Base-by-base conservation (phyloP, 2,329 filamentous ascomycete species). In the Ambrosiella xylebori region DNA sequence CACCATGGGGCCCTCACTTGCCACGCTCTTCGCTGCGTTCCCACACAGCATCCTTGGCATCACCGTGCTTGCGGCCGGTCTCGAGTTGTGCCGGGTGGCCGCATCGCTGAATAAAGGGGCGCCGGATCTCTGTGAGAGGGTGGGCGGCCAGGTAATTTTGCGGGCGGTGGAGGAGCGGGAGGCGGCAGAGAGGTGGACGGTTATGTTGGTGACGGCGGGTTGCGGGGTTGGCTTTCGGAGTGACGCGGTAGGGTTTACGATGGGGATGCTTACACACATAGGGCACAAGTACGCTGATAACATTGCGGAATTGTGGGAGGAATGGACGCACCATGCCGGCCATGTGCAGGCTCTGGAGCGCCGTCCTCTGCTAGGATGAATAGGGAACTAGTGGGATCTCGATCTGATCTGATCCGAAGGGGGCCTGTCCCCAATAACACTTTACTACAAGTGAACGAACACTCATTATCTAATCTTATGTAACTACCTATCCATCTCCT, bases 161-260 rank as follows among this genome's bases (percentile, higher is more conserved):
- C 73, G 77, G 17, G 71, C 75, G 7, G 68, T 86, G 1, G 79
- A 76, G 1, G 83, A 88, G 13, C 73, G 79, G 56, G 86, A 93
- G 69, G 77, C 82, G 51, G 78, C 77, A 58, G 81, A 88, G 67
- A 76, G 89, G 59, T 95, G 88, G 86, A 86, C 82, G 19, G 84
- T 95, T 0, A 94, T 96, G 89, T 76, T 95, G 60, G 84, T 90
- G 61, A 97, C 91, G 0, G 81, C 88, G 7, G 89, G 86, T 0
- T 79, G 85, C 2, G 77, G 95, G 57, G 70, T 97, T 54, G 88
- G 88, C 0, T 95, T 95, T 65, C 85, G 82, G 68, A 97, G 96
- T 66, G 90, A 95, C 69, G 89, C 84, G 0, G 79, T 95, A 5
- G 91, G 91, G 0, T 95, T 96, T 65, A 61, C 86, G 12, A 87